Evolutionary conservation across 495 filamentous ascomycete species (phyloP), one percentile per base, ranked within the genome.

Genomic region (Neurospora sp.): DNA sequence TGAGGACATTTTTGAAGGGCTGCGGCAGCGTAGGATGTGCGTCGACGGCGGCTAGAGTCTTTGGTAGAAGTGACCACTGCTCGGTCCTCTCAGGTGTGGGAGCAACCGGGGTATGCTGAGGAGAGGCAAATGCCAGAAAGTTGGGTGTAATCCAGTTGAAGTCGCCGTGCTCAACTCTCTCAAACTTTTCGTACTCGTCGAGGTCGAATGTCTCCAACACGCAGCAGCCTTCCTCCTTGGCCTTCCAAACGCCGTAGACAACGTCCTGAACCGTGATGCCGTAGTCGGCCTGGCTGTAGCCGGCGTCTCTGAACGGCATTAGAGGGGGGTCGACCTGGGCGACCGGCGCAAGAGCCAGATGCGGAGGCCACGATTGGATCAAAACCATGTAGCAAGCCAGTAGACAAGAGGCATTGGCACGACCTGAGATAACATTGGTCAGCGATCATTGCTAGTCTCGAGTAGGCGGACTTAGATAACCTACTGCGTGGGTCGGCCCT

Each of bases 141-240:
- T 92, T 85, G 16, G 94, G 94, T 12, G 94, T 96, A 68, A 99
- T 86, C 96, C 96, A 99, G 85, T 99, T 99, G 91, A 99, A 99
- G 82, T 99, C 96, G 72, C 96, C 96, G 86, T 97, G 94, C 76
- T 99, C 96, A 3, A 98, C 96, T 71, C 96, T 88, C 82, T 99
- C 96, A 75, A 88, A 99, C 78, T 88, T 91, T 83, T 99, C 96
- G 78, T 99, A 98, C 89, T 98, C 96, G 84, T 97, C 94, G 3
- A 99, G 86, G 70, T 91, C 93, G 76, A 98, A 99, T 65, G 94
- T 91, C 74, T 93, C 91, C 71, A 99, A 82, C 39, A 91, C 91
- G 76, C 93, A 95, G 77, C 97, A 87, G 2, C 91, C 90, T 81
- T 97, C 91, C 80, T 98, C 94, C 82, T 99, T 99, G 3, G 96